These are phyloP conservation scores for Logfia minima DNA, from an alignment of 129 eudicot species.

Conservation along the genomic window DNA sequence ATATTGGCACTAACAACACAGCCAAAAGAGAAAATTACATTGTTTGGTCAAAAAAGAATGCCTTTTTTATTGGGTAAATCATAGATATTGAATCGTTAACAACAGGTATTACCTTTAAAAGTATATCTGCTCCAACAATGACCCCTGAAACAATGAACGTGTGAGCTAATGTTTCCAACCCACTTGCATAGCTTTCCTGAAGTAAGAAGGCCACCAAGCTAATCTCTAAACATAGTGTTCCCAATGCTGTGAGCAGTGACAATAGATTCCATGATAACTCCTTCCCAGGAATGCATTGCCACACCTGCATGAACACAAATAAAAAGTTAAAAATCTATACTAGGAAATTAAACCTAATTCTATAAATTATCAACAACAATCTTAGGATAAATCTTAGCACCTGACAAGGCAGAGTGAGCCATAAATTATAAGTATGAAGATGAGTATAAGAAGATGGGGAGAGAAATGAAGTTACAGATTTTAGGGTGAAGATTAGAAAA, in stretches of 20 bases:
- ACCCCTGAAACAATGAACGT: constrained; percentile 68
- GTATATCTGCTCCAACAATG: constrained; percentile 59
- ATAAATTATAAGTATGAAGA: background rate
- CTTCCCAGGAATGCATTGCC: constrained; percentile 73
- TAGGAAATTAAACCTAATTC: background rate
- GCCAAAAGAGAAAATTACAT: background rate
- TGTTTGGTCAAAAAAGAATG: background rate
- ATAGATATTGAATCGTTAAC: background rate
- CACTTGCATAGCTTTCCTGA: constrained; percentile 65
- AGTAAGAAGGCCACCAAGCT: constrained; percentile 75
- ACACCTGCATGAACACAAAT: constrained; percentile 45
- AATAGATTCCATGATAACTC: constrained; percentile 62
- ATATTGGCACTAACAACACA: background rate
- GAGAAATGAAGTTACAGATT: too few relatives aligned
- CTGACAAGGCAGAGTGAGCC: background rate
- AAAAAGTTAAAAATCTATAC: constrained; percentile 3
- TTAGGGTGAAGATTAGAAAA: too few relatives aligned
- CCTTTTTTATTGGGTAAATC: background rate
- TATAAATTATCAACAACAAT: background rate
- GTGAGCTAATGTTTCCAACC: constrained; percentile 69
- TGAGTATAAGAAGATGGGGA: background rate
- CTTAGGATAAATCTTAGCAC: background rate
- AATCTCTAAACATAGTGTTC: constrained; percentile 61
- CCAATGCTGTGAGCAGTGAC: constrained; percentile 61
- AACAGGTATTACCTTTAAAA: constrained; percentile 53